These are phyloP conservation scores for Glarea lozoyensis DNA, from an alignment of 495 filamentous ascomycete species.

Conservation along the genomic window DNA sequence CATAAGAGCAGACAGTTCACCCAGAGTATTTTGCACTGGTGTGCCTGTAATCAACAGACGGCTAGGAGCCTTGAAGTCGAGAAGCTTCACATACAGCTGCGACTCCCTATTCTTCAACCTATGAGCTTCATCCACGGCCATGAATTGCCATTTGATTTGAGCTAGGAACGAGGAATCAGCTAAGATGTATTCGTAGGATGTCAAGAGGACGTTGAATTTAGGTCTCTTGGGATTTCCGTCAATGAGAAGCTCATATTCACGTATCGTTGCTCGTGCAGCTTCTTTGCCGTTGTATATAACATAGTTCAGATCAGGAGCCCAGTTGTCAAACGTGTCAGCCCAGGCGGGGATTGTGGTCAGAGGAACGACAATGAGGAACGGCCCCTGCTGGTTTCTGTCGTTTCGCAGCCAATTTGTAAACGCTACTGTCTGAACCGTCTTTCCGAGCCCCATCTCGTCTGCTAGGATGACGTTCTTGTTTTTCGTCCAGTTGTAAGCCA, in stretches of 20 bases:
- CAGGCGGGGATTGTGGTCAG: slow-evolving; percentile 94
- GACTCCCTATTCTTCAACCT: slow-evolving; percentile 94
- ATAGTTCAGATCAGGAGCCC: slow-evolving; percentile 95
- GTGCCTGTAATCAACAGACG: slow-evolving; percentile 93
- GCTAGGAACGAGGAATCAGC: background rate
- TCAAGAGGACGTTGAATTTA: slow-evolving; percentile 93
- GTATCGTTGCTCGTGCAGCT: slow-evolving; percentile 69
- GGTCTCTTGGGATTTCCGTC: slow-evolving; percentile 74
- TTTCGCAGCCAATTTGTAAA: slow-evolving; percentile 99
- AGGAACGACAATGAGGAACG: slow-evolving; percentile 91
- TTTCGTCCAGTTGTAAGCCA: slow-evolving; percentile 89
- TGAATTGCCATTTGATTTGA: background rate
- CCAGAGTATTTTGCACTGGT: slow-evolving; percentile 92
- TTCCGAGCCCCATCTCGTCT: slow-evolving; percentile 97
- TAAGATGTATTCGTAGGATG: slow-evolving; percentile 94
- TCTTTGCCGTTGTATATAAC: slow-evolving; percentile 91
- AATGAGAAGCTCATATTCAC: slow-evolving; percentile 77
- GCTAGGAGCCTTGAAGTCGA: slow-evolving; percentile 75
- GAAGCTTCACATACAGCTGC: slow-evolving; percentile 76
- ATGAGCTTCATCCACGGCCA: slow-evolving; percentile 89
- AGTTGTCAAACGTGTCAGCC: slow-evolving; percentile 95
- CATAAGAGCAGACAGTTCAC: slow-evolving; percentile 82
- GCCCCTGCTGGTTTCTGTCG: slow-evolving; percentile 79
- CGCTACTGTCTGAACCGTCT: slow-evolving; percentile 94
- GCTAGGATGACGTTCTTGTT: slow-evolving; percentile 91